phyloP scores from a whole-genome alignment of 1,139 yeast genomes.

The Hyphopichia fennica region DNA sequence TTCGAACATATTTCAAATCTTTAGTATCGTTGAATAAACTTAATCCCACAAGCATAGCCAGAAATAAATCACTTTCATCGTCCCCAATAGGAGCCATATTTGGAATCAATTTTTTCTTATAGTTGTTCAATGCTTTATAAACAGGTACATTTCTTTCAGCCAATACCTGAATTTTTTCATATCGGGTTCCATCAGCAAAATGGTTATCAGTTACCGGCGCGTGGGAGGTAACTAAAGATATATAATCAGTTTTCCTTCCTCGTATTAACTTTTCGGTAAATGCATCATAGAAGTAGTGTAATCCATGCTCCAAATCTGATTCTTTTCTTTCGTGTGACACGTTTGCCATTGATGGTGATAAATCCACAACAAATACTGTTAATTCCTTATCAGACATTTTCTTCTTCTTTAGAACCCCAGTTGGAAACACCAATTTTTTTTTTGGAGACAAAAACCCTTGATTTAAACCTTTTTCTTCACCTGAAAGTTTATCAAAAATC shows the following conservation, averaged over 20 bases:
- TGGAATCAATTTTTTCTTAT: constrained; percentile 8
- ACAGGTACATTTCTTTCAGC: constrained; percentile 23
- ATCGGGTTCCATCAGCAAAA: constrained; percentile 18
- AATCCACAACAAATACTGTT: constrained; percentile 56
- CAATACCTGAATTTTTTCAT: constrained; percentile 27
- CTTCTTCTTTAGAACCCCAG: no score
- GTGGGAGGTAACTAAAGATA: constrained; percentile 47
- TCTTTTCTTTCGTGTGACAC: constrained; percentile 16
- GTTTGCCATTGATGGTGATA: constrained; percentile 43
- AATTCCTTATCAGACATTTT: constrained; percentile 32
- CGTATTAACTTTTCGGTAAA: constrained; percentile 44
- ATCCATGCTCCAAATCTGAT: constrained; percentile 36
- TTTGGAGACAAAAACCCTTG: no score
- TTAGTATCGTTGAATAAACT: constrained; percentile 29
- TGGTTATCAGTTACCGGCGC: constrained; percentile 24
- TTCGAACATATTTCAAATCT: constrained; percentile 31
- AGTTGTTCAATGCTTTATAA: constrained; percentile 19
- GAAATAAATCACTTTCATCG: constrained; percentile 24
- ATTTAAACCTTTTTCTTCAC: no score
- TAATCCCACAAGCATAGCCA: constrained; percentile 29
- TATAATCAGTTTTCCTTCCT: constrained; percentile 57
- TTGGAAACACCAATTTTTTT: no score
- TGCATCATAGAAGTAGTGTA: constrained; percentile 42
- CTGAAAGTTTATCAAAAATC: no score
- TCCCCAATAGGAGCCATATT: constrained; percentile 8